These are phyloP conservation scores for Mycena rosella DNA, from an alignment of 768 basidiomycete species.

Conservation along the genomic window DNA sequence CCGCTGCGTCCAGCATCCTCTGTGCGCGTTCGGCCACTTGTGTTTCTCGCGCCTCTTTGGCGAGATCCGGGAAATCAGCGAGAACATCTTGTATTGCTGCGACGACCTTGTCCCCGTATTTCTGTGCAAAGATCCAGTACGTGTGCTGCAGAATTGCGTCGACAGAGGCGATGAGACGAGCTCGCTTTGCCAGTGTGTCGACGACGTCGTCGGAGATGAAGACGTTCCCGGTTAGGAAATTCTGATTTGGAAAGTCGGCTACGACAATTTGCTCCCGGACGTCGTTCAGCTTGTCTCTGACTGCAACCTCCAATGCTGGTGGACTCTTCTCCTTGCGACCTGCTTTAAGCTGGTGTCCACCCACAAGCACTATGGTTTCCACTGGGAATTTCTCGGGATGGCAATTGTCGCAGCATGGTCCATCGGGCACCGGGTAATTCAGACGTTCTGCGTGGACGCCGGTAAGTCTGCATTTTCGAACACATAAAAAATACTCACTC, in stretches of 20 bases:
- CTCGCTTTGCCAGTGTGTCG: constrained; percentile 14
- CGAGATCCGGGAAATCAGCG: constrained; percentile 16
- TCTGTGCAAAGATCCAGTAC: too few species aligned
- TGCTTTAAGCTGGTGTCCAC: too few species aligned
- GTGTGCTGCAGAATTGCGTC: constrained; percentile 6
- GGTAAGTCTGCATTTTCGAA: too few species aligned
- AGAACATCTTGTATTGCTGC: neutral
- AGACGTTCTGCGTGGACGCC: too few species aligned
- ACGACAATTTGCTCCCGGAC: constrained; percentile 12
- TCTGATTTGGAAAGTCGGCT: constrained; percentile 7
- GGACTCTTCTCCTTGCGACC: constrained; percentile 21
- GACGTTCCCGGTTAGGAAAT: constrained; percentile 18
- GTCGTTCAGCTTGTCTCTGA: neutral
- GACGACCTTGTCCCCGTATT: neutral
- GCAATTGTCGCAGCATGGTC: too few species aligned
- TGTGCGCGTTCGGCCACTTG: too few species aligned
- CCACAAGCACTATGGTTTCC: too few species aligned
- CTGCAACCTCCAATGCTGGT: constrained; percentile 10
- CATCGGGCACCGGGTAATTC: too few species aligned
- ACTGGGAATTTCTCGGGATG: too few species aligned
- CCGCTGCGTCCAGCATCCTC: too few species aligned
- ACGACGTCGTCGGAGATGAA: constrained; percentile 17
- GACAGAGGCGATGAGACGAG: constrained; percentile 9
- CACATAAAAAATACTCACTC: too few species aligned
- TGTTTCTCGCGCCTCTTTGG: neutral